Conservation (phyloP, 2,329 filamentous ascomycete genomes). For the Aspergillus sp. region DNA sequence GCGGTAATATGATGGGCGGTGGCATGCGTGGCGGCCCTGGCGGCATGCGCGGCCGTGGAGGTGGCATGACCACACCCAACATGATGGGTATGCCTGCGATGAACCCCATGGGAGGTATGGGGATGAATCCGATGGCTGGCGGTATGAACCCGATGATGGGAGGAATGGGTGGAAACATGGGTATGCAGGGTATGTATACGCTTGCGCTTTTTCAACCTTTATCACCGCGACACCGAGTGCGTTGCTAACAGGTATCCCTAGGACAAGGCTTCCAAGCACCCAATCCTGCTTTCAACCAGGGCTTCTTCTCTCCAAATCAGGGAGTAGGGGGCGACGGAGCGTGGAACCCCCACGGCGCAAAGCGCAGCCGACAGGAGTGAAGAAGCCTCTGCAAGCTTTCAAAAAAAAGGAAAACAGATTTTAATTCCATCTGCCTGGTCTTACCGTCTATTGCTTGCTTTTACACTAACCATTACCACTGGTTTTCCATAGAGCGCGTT, state of each 20-base stretch:
- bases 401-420: neutral
- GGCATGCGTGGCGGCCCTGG: slow-evolving; percentile 48
- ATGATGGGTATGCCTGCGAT: slow-evolving; percentile 48
- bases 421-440: neutral
- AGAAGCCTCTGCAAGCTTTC: neutral
- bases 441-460: neutral
- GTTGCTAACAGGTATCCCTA: slow-evolving; percentile 9
- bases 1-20: slow-evolving; percentile 48
- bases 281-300: slow-evolving; percentile 63
- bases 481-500: neutral
- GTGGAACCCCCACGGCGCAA: slow-evolving; percentile 75
- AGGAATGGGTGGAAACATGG: slow-evolving; percentile 40
- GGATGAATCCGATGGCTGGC: slow-evolving; percentile 46
- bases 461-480: neutral
- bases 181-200: slow-evolving; percentile 39
- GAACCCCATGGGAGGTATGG: slow-evolving; percentile 45
- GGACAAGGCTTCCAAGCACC: slow-evolving; percentile 55
- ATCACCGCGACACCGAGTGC: slow-evolving; percentile 13
- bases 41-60: slow-evolving; percentile 52
- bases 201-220: slow-evolving; percentile 5
- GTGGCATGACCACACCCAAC: slow-evolving; percentile 49
- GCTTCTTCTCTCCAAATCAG: slow-evolving; percentile 56
- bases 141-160: slow-evolving; percentile 54
- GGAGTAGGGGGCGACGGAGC: slow-evolving; percentile 49
- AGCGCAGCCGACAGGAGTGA: slow-evolving; percentile 66